Base-by-base conservation (phyloP, 768 basidiomycete genomes). In the Suillus subaureus region DNA sequence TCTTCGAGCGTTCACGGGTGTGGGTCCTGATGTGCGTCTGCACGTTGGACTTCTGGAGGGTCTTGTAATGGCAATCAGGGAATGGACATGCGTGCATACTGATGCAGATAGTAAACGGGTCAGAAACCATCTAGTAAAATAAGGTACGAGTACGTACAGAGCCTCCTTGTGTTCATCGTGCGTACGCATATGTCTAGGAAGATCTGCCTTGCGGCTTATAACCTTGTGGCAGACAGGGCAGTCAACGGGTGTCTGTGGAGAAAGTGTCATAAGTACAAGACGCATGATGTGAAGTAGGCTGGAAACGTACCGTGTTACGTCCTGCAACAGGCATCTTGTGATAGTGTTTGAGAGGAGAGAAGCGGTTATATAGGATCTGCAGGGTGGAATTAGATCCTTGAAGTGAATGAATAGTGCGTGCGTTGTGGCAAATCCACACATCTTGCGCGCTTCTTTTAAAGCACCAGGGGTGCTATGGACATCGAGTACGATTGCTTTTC, bases 401-500 rank as follows among this genome's bases (percentile, higher is more conserved):
- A 4, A 31, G 40, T 63, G 56, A 15, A 61, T 55, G 37, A 40
- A 58, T 39, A 23, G 58, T 58, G 54, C 39, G 26, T 47, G 58
- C 21, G 56, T n/a, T 55, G 40, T 64, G 28, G 28, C 28, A 61
- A 57, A 65, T 21, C 16, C 58, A 54, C 66, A 39, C 31, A n/a
- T 3, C 35, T 33, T 66, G 70, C 47, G 49, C 26, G 55, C 52
- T 12, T 58, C 42, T 60, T 75, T 77, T 75, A 73, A 73, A 68
- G 42, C 45, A 21, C 51, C 2, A 62, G 70, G 69, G 67, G 67
- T 68, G 66, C 35, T 57, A 61, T 60, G 67, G 72, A 58, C 71
- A 52, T 52, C 57, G 62, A 52, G 62, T 31, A 52, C 68, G 73
- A 76, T 75, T 76, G 74, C 72, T 64, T 76, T 61, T 57, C 57